Base-by-base conservation (phyloP, 139 green algal genomes). In the Pleodorina starrii region DNA sequence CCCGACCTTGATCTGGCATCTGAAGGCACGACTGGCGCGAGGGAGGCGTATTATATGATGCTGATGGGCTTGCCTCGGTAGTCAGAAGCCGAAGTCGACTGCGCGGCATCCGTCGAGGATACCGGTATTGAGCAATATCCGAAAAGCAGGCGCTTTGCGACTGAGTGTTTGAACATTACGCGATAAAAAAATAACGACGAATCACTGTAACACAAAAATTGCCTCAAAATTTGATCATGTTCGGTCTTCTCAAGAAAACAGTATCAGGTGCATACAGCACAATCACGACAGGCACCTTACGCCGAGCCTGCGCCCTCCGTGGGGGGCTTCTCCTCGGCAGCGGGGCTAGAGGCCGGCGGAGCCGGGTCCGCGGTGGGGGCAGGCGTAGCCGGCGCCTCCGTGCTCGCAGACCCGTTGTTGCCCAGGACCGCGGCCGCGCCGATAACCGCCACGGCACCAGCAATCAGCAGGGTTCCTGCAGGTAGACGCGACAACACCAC, bases 31-130 rank as follows among this genome's bases (percentile, higher is more conserved):
- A 50, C 35, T 25, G 51, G 32, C 10, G 77, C 77, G 3, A 57
- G 77, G 0, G 77, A 84, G 51, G 48, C 50, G 23, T 50, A 84
- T 32, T 84, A 84, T 32, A 48, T 84, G 48, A 72, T 84, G 50
- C 32, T 84, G 4, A 84, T 69, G 48, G 50, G 43, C 16, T 32
- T 84, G 17, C 32, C 51, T 2, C 16, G 46, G 17, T 44, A n/a
- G 40, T 50, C n/a, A n/a, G n/a, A n/a, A n/a, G n/a, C n/a, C n/a
- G n/a, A n/a, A n/a, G n/a, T n/a, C n/a, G n/a, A n/a, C n/a, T n/a
- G n/a, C n/a, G n/a, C n/a, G n/a, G n/a, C n/a, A n/a, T n/a, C n/a
- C n/a, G n/a, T n/a, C n/a, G n/a, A n/a, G n/a, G n/a, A n/a, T n/a
- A n/a, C n/a, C n/a, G n/a, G n/a, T n/a, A n/a, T n/a, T n/a, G n/a